A percentile compares a stretch with the other conserved stretches of the same genome.
Evolutionary conservation across 176 grass and related monocot species (phyloP).

Genomic region (Panicum miliaceum): DNA sequence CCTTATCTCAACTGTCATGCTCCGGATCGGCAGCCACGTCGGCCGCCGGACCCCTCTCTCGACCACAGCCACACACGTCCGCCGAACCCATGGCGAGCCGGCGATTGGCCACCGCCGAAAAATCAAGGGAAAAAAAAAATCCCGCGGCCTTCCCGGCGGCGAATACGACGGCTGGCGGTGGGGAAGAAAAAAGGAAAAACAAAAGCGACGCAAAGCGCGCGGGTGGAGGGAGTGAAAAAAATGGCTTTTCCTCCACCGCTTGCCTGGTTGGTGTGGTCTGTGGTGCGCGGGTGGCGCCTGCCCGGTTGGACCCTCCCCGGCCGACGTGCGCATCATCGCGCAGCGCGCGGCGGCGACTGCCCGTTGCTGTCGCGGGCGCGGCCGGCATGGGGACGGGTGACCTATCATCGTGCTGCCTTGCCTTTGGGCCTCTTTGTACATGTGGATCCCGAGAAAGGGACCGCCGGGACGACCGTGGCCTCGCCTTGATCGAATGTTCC

Average conservation of each 20-base stretch:
- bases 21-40: not conserved
- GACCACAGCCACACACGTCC: slow-evolving; percentile 9
- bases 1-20: not conserved
- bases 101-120: not conserved
- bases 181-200: not conserved
- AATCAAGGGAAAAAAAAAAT: not conserved
- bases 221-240: not conserved
- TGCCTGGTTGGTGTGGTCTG: slow-evolving; percentile 27
- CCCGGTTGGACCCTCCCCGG: slow-evolving; percentile 32
- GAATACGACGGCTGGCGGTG: not conserved
- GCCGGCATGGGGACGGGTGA: not conserved
- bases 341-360: not conserved
- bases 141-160: not conserved
- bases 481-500: not conserved
- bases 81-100: not conserved
- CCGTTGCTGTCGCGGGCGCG: not conserved
- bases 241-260: not conserved
- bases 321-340: not conserved
- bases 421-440: not conserved
- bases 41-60: not conserved
- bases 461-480: not conserved
- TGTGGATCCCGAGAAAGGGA: slow-evolving; percentile 8
- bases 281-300: slow-evolving; percentile 19
- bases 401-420: not conserved
- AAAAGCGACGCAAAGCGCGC: not conserved